phyloP scores from a whole-genome alignment of 1,284 basidiomycete species.

The Crucibulum cyathiforme region DNA sequence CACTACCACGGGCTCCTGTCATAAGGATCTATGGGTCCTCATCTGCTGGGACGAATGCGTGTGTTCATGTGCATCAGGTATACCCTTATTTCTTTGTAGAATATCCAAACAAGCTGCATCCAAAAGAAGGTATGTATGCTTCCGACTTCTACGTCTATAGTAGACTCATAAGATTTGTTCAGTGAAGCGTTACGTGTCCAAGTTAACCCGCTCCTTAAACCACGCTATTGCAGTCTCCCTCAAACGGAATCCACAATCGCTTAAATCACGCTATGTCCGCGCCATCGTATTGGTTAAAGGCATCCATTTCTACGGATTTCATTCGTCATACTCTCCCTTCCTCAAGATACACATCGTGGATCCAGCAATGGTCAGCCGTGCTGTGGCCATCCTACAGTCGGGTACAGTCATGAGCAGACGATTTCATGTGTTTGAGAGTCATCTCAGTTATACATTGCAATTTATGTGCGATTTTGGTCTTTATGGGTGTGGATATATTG shows the following conservation, averaged over 20 bases:
- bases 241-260: slow-evolving; percentile 64
- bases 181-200: slow-evolving; percentile 76
- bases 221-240: slow-evolving; percentile 77
- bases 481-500: slow-evolving; percentile 92
- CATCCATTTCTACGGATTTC: slow-evolving; percentile 96
- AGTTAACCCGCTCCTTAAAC: slow-evolving; percentile 76
- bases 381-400: slow-evolving; percentile 78
- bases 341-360: slow-evolving; percentile 87
- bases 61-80: slow-evolving; percentile 90
- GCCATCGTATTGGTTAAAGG: slow-evolving; percentile 90
- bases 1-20: slow-evolving; percentile 73
- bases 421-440: slow-evolving; percentile 87
- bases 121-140: slow-evolving; percentile 36
- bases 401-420: slow-evolving; percentile 81
- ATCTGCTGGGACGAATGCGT: slow-evolving; percentile 78
- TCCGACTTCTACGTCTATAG: not conserved
- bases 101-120: slow-evolving; percentile 65
- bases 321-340: slow-evolving; percentile 85
- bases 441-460: slow-evolving; percentile 88
- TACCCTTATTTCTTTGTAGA: slow-evolving; percentile 83
- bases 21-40: slow-evolving; percentile 90
- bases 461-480: slow-evolving; percentile 97
- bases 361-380: slow-evolving; percentile 71
- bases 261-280: slow-evolving; percentile 67
- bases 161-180: slow-evolving; percentile 5